Percentiles rank a stretch among this genome's conserved stretches.
Evolutionary conservation across 2,329 filamentous ascomycete genomes (phyloP).

Genomic region (Taxawa tesnikishii): DNA sequence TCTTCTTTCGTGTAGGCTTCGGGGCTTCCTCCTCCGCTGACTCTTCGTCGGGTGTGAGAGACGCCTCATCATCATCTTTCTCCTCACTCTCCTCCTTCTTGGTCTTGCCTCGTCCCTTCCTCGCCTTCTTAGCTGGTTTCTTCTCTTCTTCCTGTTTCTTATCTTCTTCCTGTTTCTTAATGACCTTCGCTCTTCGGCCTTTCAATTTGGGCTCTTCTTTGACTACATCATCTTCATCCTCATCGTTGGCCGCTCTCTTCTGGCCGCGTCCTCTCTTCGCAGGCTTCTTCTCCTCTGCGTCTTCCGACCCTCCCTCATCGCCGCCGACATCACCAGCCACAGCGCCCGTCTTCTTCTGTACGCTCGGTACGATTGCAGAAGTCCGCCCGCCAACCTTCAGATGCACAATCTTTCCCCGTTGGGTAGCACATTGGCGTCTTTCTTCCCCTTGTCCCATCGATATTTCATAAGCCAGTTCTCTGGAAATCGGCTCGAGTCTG

Average conservation of each 20-base stretch:
- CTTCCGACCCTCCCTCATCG: neutral
- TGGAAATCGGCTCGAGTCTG: conserved; percentile 74
- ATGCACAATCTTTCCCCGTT: conserved; percentile 78
- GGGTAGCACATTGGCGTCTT: conserved; percentile 56
- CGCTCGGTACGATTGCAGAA: conserved; percentile 71
- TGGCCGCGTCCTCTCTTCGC: conserved; percentile 2
- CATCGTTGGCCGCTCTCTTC: conserved; percentile 1
- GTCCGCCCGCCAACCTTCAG: conserved; percentile 85
- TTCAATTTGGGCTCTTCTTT: too few relatives aligned
- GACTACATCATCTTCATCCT: too few relatives aligned
- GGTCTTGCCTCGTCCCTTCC: too few relatives aligned
- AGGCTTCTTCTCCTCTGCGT: conserved; percentile 3
- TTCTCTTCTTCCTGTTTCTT: too few relatives aligned
- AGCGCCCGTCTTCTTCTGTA: conserved; percentile 70
- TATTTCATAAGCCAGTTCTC: conserved; percentile 53
- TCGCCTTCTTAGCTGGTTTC: too few relatives aligned
- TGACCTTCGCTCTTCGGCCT: too few relatives aligned
- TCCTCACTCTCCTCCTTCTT: too few relatives aligned
- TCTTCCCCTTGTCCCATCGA: conserved; percentile 75
- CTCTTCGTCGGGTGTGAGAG: too few relatives aligned
- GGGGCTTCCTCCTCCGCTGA: too few relatives aligned
- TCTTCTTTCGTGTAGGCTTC: too few relatives aligned
- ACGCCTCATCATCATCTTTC: too few relatives aligned
- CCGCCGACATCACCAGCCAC: conserved; percentile 37
- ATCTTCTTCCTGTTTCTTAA: too few relatives aligned